A percentile compares a stretch with the other conserved stretches of the same genome.
Conservation (phyloP, 164 flowering plant genomes). For the Warburgia ugandensis region DNA sequence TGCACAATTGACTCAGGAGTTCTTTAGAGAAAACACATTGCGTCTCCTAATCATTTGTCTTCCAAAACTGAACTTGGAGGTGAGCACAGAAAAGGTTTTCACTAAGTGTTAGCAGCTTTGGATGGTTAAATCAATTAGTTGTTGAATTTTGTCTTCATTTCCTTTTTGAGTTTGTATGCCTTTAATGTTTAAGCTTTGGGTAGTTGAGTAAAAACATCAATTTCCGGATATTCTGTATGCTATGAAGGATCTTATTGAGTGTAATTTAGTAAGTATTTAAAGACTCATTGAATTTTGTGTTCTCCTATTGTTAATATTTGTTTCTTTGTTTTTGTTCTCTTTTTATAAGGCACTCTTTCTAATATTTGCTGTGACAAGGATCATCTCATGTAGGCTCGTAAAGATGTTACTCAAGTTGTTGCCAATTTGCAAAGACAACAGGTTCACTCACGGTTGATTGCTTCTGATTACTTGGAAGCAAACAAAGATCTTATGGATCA, state of each 20-base stretch:
- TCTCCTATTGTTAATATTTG: no score
- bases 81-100: slow-evolving; percentile 16
- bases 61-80: slow-evolving; percentile 88
- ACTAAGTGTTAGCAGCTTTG: neutral
- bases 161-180: neutral
- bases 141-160: neutral
- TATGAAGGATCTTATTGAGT: no score
- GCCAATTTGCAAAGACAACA: slow-evolving; percentile 96
- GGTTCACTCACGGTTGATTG: slow-evolving; percentile 89
- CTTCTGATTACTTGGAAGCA: slow-evolving; percentile 89
- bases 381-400: slow-evolving; percentile 57
- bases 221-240: no score
- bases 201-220: no score
- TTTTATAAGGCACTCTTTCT: no score
- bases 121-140: neutral
- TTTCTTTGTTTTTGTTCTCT: no score
- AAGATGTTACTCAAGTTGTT: slow-evolving; percentile 97
- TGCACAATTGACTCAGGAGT: slow-evolving; percentile 84
- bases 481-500: slow-evolving; percentile 86
- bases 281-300: no score
- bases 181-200: no score
- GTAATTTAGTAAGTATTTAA: no score
- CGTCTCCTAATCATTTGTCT: slow-evolving; percentile 68
- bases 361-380: slow-evolving; percentile 5
- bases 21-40: slow-evolving; percentile 67